Base-by-base conservation (phyloP, 2,329 filamentous ascomycete genomes). In the Pseudodiploospora longispora region DNA sequence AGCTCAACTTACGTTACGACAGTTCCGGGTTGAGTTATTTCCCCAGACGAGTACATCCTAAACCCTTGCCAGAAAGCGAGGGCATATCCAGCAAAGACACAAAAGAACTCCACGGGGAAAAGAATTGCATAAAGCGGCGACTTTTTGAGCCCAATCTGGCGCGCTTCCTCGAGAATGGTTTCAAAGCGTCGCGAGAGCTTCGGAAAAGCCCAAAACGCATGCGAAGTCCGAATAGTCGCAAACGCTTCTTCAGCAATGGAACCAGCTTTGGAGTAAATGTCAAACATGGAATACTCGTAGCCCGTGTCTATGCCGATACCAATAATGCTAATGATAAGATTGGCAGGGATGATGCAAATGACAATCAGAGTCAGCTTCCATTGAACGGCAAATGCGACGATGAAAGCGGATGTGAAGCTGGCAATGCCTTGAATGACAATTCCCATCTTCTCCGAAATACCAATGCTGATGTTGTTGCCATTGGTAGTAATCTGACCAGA, bases 21-120 rank as follows among this genome's bases (percentile, higher is more conserved):
- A 2, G 64, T 66, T 3, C 72, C 72, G 0, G 68, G 59, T n/a
- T 68, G 52, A 0, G 52, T 38, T 27, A 75, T 69, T 49, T 75
- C 70, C 1, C 70, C 71, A 1, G 53, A 54, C 4, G 62, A 51
- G 36, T 67, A 69, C 65, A 75, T 70, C 36, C 60, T 57, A 48
- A 74, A 64, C 0, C 72, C 73, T 46, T 75, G 68, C 71, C 72
- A 76, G 46, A 76, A 76, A 0, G 70, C 69, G 4, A 76, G 58
- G 1, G 62, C 69, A 47, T 72, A 72, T 4, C 69, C 70, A 3
- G 65, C 57, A 48, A 69, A 72, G 19, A 75, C 65, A 44, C 66
- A 69, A 45, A 71, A 71, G 53, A 71, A 74, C 49, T 73, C 67
- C 3, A 59, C 56, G 0, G 67, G 65, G 47, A 71, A 73, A 7